Conservation (phyloP, 2,329 filamentous ascomycete species). For the Nigrospora sphaerica region DNA sequence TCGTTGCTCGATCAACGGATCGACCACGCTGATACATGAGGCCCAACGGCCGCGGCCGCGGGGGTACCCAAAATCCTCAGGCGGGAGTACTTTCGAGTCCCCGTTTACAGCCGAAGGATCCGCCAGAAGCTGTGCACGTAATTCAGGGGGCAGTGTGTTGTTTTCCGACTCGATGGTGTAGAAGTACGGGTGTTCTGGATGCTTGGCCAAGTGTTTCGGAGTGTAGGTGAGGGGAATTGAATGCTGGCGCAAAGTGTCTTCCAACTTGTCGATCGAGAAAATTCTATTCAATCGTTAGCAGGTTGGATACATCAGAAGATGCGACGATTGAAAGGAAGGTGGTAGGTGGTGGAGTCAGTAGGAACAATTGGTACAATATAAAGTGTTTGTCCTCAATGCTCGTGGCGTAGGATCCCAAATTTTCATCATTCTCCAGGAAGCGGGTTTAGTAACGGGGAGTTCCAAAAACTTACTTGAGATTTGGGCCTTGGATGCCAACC, state of each 20-base stretch:
- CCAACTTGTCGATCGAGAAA: conserved; percentile 81
- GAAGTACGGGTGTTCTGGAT: conserved; percentile 82
- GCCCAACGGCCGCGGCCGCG: conserved; percentile 83
- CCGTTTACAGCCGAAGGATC: conserved; percentile 67
- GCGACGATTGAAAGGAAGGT: conserved; percentile 5
- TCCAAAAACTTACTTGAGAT: conserved; percentile 60
- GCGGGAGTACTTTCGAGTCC: conserved; percentile 61
- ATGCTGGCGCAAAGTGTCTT: conserved; percentile 80
- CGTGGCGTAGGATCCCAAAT: conserved; percentile 48
- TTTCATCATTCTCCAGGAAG: conserved; percentile 53
- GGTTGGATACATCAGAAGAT: neutral
- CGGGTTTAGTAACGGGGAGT: conserved; percentile 21
- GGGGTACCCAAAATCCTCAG: conserved; percentile 84
- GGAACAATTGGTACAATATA: conserved; percentile 86
- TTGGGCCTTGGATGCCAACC: conserved; percentile 86
- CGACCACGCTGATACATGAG: conserved; percentile 88
- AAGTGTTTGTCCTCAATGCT: conserved; percentile 49
- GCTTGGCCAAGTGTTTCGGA: conserved; percentile 77
- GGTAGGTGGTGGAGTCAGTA: conserved; percentile 58
- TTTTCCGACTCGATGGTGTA: conserved; percentile 94
- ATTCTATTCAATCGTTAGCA: conserved; percentile 52
- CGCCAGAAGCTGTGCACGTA: conserved; percentile 65
- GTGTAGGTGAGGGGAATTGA: conserved; percentile 85
- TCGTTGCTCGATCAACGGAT: conserved; percentile 67
- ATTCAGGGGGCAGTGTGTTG: conserved; percentile 77